Conservation (phyloP, 2,329 filamentous ascomycete genomes). For the Drechslerella dactyloides region DNA sequence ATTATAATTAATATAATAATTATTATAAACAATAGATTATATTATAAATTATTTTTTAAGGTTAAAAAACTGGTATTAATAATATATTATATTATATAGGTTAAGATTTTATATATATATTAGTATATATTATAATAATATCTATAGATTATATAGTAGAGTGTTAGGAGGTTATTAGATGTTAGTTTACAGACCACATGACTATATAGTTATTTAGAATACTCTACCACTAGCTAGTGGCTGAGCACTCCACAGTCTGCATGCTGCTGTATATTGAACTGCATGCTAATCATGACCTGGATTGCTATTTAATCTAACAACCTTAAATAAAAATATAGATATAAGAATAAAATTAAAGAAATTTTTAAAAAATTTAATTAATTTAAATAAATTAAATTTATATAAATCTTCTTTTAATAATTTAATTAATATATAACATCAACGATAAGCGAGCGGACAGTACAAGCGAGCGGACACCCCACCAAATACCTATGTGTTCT, state of each 20-base stretch:
- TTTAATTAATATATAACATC: too few species aligned
- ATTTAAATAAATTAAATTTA: too few species aligned
- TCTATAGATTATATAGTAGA: neutral
- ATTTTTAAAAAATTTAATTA: slow-evolving; percentile 9
- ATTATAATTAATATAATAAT: neutral
- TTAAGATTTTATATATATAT: slow-evolving; percentile 18
- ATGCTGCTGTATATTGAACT: too few species aligned
- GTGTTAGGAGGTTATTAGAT: neutral
- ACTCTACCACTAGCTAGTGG: too few species aligned
- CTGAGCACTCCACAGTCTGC: too few species aligned
- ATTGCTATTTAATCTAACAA: neutral
- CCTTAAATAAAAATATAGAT: slow-evolving; percentile 3
- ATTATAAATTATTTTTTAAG: slow-evolving; percentile 2
- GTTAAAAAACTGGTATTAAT: neutral
- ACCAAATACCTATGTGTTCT: too few species aligned
- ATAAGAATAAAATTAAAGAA: neutral
- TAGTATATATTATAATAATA: slow-evolving; percentile 1
- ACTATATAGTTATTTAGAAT: too few species aligned
- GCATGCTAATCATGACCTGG: too few species aligned
- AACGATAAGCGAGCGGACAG: too few species aligned
- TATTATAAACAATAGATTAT: neutral
- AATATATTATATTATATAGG: neutral
- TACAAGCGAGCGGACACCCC: too few species aligned
- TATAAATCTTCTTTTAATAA: too few species aligned
- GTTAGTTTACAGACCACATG: too few species aligned